phyloP scores from a whole-genome alignment of 176 grass and related monocot species.

The bread wheat (Triticum aestivum) region IWGSC_CS_RefSeq_v2.1 NC_057809.1:264646485-264646984 shows the following conservation, averaged over 20 bases:
- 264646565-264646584: neutral
- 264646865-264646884: conserved; percentile 57
- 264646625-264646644: neutral
- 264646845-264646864: conserved; percentile 95
- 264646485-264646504: too few species aligned
- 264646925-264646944: neutral
- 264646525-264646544: neutral
- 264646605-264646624: neutral
- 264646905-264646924: neutral
- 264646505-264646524: neutral
- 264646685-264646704: neutral
- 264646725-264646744: neutral
- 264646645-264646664: neutral
- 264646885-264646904: neutral
- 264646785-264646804: conserved; percentile 82
- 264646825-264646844: conserved; percentile 76
- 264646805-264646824: conserved; percentile 92
- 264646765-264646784: neutral
- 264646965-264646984: too few species aligned
- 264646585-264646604: conserved; percentile 2
- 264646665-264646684: neutral
- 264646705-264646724: conserved; percentile 6
- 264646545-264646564: neutral
- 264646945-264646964: too few species aligned
- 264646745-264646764: neutral